Evolutionary conservation across 2,329 filamentous ascomycete genomes (phyloP), one percentile per base, ranked within the genome.

Genomic region (Dichotomopilus funicola): DNA sequence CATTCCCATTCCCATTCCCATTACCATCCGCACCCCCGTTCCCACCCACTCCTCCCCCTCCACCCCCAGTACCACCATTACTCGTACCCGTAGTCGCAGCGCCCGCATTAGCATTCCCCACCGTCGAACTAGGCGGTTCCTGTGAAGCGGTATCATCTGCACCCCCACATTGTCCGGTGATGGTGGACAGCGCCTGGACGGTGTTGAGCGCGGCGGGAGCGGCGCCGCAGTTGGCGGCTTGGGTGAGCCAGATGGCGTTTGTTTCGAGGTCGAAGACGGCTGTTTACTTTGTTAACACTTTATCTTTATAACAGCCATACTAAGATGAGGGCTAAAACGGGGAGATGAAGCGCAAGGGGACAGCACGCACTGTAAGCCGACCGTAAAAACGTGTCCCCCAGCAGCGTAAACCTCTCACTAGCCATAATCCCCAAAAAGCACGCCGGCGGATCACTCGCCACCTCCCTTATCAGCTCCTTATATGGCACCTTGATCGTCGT

Each of bases 331-430:
- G 8, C 1, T 40, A 9, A 40, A 40, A 40, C 12, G 12, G 12
- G 12, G 12, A 9, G 12, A 40, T 40, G 37, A 40, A 40, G 8
- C 37, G 37, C 37, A 38, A 12, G 37, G 12, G 8, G 37, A 38
- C 37, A 38, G 37, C 37, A 65, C 69, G 34, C 57, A 78, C 75
- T 71, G 60, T 81, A 81, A 27, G 78, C 78, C 9, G 77, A 80
- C 36, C 80, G 75, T 60, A 83, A 59, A 65, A 83, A 80, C 1
- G 79, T 80, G 62, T 82, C 80, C 9, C 80, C 80, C n/a, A 83
- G 71, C n/a, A 83, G 67, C 43, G 72, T 71, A 61, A 79, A 80
- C 34, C 72, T 70, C 6, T 71, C 66, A 60, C 72, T 78, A 7
- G 74, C 70, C 59, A 71, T 70, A 58, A 81, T 73, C 6, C 78